Evolutionary conservation across 495 filamentous ascomycete species (phyloP).

Genomic region (Penicillium paxilli): DNA sequence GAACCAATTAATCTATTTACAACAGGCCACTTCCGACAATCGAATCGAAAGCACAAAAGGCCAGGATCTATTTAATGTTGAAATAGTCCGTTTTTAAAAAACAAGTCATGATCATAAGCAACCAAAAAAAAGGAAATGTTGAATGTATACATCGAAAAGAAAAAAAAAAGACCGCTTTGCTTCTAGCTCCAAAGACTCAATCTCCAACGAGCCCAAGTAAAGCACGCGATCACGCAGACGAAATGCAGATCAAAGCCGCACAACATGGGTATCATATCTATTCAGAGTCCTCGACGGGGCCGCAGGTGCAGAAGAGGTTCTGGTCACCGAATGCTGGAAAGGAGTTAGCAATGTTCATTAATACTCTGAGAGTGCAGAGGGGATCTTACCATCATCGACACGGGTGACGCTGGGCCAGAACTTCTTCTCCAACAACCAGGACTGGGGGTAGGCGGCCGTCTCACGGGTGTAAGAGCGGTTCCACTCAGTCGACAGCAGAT

Average conservation of each 20-base stretch:
- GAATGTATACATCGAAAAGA: constrained; percentile 31
- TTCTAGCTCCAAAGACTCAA: not conserved
- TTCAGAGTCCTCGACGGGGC: constrained; percentile 63
- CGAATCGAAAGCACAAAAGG: not conserved
- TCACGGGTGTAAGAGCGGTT: constrained; percentile 75
- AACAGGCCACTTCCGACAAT: not conserved
- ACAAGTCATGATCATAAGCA: constrained; percentile 21
- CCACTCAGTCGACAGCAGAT: constrained; percentile 73
- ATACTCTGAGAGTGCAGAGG: not conserved
- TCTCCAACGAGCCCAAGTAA: not conserved
- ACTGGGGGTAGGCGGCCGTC: constrained; percentile 84
- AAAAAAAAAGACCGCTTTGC: no score
- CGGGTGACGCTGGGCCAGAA: constrained; percentile 94
- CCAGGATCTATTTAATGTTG: constrained; percentile 19
- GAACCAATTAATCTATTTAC: constrained; percentile 2
- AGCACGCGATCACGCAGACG: constrained; percentile 7
- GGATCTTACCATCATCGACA: constrained; percentile 78
- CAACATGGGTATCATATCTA: constrained; percentile 49
- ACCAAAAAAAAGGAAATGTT: constrained; percentile 20
- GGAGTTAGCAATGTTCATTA: constrained; percentile 16
- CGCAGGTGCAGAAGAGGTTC: constrained; percentile 94
- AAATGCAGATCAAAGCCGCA: no score
- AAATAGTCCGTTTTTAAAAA: constrained; percentile 12
- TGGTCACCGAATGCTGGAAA: constrained; percentile 80
- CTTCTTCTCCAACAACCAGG: constrained; percentile 91